Base-by-base conservation (phyloP, 2,329 filamentous ascomycete genomes). In the Aspergillus sp. region DNA sequence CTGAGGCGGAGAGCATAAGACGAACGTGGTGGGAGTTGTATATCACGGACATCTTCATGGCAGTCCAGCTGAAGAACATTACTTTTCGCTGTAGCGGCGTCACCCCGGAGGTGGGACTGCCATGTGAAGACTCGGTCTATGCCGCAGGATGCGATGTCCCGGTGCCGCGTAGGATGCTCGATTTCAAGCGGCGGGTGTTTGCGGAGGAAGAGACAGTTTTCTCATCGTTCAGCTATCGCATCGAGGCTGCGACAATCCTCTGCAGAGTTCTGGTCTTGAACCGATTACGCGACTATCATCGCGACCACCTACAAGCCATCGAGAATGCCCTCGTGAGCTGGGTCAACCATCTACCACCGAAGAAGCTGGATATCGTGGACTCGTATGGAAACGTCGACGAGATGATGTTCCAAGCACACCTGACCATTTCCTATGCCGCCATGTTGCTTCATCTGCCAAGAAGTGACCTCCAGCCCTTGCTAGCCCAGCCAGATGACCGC, bases 1-100 rank as follows among this genome's bases (percentile, higher is more conserved):
- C 90, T 1, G 71, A 93, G 18, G 90, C 94, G 69, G 92, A 96
- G 75, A 91, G 89, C 71, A 90, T 90, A 85, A 84, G 91, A 31
- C 82, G 92, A 61, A 96, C 92, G 0, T 96, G 92, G 92, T 96
- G 92, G 92, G 91, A 85, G 67, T 69, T 90, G 29, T 92, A 88
- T 69, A 84, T 90, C 31, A 84, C 90, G 11, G 91, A 96, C 68
- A 90, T 90, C 52, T 89, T 93, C 83, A 84, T 95, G 66, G 89
- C 91, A 3, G 90, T 90, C 11, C 85, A 94, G 11, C 68, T 69
- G 29, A 67, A 69, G 22, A 67, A 63, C 16, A 70, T 68, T 31
- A 63, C 64, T 6, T 61, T 91, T 90, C 83, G 85, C 59, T 90
- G 89, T 55, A 87, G 85, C 54, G 92, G 92, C 69, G 82, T 92